A percentile compares a stretch with the other conserved stretches of the same genome.
These are phyloP conservation scores for Fraxinus dipetala DNA, from an alignment of 305 asterid species.

Conservation along the genomic window DNA sequence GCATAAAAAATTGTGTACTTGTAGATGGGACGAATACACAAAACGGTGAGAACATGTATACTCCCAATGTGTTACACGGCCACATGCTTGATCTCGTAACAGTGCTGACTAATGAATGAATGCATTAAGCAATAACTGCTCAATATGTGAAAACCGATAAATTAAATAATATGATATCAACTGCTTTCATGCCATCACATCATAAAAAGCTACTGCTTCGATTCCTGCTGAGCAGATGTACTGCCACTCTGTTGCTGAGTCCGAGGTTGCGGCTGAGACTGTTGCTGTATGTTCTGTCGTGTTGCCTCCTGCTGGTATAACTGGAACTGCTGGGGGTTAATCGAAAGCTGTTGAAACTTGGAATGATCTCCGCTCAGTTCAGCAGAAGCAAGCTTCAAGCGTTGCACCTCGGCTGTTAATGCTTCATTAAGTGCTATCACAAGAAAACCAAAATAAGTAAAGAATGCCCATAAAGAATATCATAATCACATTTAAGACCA, in stretches of 20 bases:
- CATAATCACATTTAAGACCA: neutral
- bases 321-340: conserved; percentile 70
- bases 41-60: neutral
- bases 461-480: neutral
- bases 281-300: conserved; percentile 46
- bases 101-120: conserved; percentile 51
- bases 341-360: conserved; percentile 72
- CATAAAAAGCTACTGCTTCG: conserved; percentile 35
- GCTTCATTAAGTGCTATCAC: conserved; percentile 79
- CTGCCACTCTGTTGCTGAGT: conserved; percentile 38
- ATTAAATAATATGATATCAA: neutral
- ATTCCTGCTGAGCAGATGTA: conserved; percentile 45
- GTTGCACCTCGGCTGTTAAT: conserved; percentile 73
- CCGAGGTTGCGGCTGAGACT: conserved; percentile 52
- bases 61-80: neutral
- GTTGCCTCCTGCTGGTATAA: conserved; percentile 47
- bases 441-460: neutral
- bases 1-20: conserved; percentile 8
- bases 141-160: neutral
- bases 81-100: neutral
- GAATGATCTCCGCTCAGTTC: conserved; percentile 57
- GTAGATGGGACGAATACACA: conserved; percentile 1
- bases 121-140: conserved; percentile 30
- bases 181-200: conserved; percentile 3
- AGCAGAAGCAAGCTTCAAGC: conserved; percentile 64